Evolutionary conservation across 371 early-diverging fungal species (phyloP).

Genomic region (Apophysomyces variabilis): DNA sequence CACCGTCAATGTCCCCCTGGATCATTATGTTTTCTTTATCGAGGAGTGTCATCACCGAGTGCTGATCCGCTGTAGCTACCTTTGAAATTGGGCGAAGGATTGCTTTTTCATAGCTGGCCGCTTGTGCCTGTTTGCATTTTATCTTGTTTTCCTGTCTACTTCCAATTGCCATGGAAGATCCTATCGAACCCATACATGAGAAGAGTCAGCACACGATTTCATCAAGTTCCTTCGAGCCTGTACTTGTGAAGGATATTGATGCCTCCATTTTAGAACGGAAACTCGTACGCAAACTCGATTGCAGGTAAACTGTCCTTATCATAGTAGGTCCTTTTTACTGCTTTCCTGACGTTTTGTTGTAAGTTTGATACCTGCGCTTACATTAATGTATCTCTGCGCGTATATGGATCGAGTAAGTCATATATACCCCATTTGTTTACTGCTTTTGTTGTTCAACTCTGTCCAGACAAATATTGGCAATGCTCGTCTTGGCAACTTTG

Average conservation of each 20-base stretch:
- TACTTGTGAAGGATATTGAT: slow-evolving; percentile 41
- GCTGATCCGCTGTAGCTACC: too few relatives aligned
- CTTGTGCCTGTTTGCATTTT: slow-evolving; percentile 14
- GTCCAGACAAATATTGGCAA: slow-evolving; percentile 23
- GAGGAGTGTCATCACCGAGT: too few relatives aligned
- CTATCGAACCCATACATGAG: too few relatives aligned
- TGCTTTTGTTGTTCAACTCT: neutral
- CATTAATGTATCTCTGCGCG: slow-evolving; percentile 19
- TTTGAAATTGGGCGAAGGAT: too few relatives aligned
- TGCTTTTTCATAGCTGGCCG: slow-evolving; percentile 82
- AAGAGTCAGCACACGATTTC: too few relatives aligned
- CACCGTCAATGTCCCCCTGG: too few relatives aligned
- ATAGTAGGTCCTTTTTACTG: too few relatives aligned
- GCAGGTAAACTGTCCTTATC: neutral
- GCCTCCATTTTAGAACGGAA: neutral
- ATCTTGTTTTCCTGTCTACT: too few relatives aligned
- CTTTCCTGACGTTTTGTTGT: neutral
- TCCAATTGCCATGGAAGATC: too few relatives aligned
- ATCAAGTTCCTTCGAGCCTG: too few relatives aligned
- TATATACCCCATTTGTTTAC: too few relatives aligned
- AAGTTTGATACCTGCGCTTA: slow-evolving; percentile 15
- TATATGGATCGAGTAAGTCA: slow-evolving; percentile 18
- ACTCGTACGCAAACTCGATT: slow-evolving; percentile 20
- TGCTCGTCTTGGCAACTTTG: slow-evolving; percentile 21
- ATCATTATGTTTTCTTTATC: too few relatives aligned